Conservation (phyloP, 169 alveolate genomes). For the Pseudocohnilembus persalinus region DNA sequence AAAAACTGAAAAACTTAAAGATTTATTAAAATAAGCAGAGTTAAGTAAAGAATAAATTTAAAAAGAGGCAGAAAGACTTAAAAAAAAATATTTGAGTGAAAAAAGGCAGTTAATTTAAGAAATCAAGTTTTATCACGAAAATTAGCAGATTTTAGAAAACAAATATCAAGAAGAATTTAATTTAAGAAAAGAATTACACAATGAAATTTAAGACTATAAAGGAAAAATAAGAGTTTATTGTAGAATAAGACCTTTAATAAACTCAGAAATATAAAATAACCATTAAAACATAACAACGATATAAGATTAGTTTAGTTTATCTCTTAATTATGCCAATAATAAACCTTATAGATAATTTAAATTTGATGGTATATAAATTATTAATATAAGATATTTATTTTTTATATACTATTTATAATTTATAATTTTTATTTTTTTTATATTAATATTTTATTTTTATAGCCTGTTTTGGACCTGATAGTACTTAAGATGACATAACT, state of each 20-base stretch:
- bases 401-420: background rate
- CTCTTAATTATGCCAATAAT: conserved; percentile 45
- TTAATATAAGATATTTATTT: conserved; percentile 40
- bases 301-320: conserved; percentile 48
- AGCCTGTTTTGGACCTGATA: conserved; percentile 13
- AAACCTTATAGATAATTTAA: conserved; percentile 26
- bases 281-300: conserved; percentile 54
- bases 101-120: too few species aligned
- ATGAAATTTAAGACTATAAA: conserved; percentile 75
- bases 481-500: conserved; percentile 71
- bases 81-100: background rate
- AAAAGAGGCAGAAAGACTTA: background rate
- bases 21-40: background rate
- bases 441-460: background rate
- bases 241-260: conserved; percentile 84
- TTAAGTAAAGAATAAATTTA: background rate
- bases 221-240: conserved; percentile 88
- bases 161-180: conserved; percentile 10
- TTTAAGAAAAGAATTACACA: conserved; percentile 5
- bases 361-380: conserved; percentile 25
- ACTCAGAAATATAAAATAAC: conserved; percentile 54
- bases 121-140: background rate
- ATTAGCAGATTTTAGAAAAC: background rate
- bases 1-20: background rate
- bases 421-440: background rate